Percentiles rank a stretch among this genome's conserved stretches.
Conservation (phyloP, 768 basidiomycete genomes). For the Tricholoma flavovirens region DNA sequence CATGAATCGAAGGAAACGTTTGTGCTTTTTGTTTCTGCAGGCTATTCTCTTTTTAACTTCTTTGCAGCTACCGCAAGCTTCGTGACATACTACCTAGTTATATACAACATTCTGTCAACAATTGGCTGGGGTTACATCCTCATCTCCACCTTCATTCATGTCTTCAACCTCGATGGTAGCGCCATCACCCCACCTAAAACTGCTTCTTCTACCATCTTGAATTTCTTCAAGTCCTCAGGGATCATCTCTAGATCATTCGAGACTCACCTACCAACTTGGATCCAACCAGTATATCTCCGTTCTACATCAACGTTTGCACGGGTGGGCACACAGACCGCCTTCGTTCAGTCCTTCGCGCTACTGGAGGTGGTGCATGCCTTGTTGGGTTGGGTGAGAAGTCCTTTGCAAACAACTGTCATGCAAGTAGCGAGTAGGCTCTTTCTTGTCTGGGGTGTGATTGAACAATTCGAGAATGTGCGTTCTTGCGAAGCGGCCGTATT, state of each 20-base stretch:
- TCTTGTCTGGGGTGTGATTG: conserved; percentile 80
- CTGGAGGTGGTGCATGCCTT: conserved; percentile 82
- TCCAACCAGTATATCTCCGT: conserved; percentile 43
- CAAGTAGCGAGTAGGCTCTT: conserved; percentile 81
- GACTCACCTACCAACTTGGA: conserved; percentile 30
- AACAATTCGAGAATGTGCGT: conserved; percentile 57
- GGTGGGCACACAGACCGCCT: conserved; percentile 54
- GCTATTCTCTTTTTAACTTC: background rate
- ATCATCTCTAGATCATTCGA: conserved; percentile 23
- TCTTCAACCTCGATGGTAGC: conserved; percentile 40
- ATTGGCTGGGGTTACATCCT: conserved; percentile 75
- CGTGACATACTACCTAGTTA: conserved; percentile 59
- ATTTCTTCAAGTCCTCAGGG: conserved; percentile 28
- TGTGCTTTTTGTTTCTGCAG: background rate
- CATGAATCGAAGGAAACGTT: conserved; percentile 4
- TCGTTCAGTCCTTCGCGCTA: conserved; percentile 79
- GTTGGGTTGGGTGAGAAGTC: conserved; percentile 74
- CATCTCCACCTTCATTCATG: conserved; percentile 42
- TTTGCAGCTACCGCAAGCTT: conserved; percentile 18
- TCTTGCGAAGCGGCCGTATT: background rate
- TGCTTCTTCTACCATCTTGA: conserved; percentile 33
- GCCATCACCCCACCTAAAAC: conserved; percentile 18
- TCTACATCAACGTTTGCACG: conserved; percentile 54
- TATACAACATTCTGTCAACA: conserved; percentile 74
- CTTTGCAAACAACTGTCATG: conserved; percentile 64